A percentile compares a stretch with the other conserved stretches of the same genome.
phyloP scores from a whole-genome alignment of 75 land plant species.

The Pseudotsuga menziesii region DNA sequence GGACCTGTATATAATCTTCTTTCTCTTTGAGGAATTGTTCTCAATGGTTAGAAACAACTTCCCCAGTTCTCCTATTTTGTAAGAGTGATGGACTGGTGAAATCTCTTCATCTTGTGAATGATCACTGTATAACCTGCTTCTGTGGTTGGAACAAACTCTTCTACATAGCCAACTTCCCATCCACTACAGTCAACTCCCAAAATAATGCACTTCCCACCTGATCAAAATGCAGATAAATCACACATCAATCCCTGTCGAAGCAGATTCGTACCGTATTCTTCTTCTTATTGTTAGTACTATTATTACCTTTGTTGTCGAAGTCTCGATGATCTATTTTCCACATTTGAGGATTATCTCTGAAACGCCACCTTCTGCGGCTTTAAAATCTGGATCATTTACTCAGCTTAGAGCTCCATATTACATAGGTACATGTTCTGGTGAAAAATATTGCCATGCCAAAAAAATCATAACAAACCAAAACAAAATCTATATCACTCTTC shows the following conservation, averaged over 20 bases:
- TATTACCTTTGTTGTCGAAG: constrained; percentile 37
- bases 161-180: constrained; percentile 61
- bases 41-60: constrained; percentile 29
- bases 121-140: constrained; percentile 44
- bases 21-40: constrained; percentile 24
- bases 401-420: constrained; percentile 55
- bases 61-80: constrained; percentile 44
- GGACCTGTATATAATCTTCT: constrained; percentile 28
- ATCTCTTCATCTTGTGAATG: constrained; percentile 37
- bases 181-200: constrained; percentile 50
- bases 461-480: not conserved
- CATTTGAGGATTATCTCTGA: constrained; percentile 32
- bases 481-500: too few species aligned
- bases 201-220: constrained; percentile 35
- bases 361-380: constrained; percentile 15
- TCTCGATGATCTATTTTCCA: constrained; percentile 29
- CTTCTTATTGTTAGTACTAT: not conserved
- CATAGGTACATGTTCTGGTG: constrained; percentile 49
- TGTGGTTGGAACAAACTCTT: constrained; percentile 45
- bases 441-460: constrained; percentile 33
- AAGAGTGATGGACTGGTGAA: constrained; percentile 38
- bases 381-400: constrained; percentile 44
- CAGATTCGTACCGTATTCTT: not conserved
- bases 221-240: not conserved
- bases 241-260: not conserved